Conservation (phyloP, 164 flowering plant species). For the Platanus orientalis region DNA sequence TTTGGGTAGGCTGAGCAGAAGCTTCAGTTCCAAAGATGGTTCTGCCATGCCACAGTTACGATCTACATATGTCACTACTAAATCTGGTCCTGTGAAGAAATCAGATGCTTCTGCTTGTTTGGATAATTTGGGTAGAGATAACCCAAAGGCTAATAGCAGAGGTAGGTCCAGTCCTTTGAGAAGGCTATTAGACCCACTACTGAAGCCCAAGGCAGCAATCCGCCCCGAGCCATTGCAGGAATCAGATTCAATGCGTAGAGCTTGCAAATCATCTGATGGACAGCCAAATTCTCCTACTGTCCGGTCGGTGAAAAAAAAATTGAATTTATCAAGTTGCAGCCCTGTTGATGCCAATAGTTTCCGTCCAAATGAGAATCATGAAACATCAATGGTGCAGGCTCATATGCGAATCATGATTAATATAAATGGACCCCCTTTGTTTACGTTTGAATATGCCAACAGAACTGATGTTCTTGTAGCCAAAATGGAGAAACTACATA, state of each 20-base stretch:
- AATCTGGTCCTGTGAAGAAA: slow-evolving; percentile 47
- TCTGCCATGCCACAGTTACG: slow-evolving; percentile 39
- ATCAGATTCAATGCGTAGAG: slow-evolving; percentile 3
- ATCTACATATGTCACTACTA: slow-evolving; percentile 30
- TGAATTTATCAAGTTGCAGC: slow-evolving; percentile 15
- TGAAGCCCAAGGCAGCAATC: slow-evolving; percentile 39
- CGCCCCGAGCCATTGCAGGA: slow-evolving; percentile 9
- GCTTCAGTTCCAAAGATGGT: slow-evolving; percentile 68
- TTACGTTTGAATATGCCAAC: slow-evolving; percentile 51
- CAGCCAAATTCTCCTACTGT: slow-evolving; percentile 5
- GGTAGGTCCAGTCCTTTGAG: slow-evolving; percentile 73
- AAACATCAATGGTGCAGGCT: slow-evolving; percentile 39
- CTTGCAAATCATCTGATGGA: slow-evolving; percentile 10
- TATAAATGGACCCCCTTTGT: slow-evolving; percentile 60
- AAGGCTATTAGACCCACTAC: slow-evolving; percentile 70
- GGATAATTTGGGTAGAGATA: slow-evolving; percentile 24
- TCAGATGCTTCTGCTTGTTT: slow-evolving; percentile 23
- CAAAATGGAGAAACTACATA: slow-evolving; percentile 28
- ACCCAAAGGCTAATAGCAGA: slow-evolving; percentile 28
- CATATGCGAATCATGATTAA: slow-evolving; percentile 46
- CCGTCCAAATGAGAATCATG: slow-evolving; percentile 20
- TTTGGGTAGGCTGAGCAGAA: slow-evolving; percentile 46
- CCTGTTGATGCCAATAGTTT: slow-evolving; percentile 14
- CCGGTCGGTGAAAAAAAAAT: slow-evolving; percentile 25
- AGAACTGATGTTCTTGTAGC: slow-evolving; percentile 52